These are phyloP conservation scores for Passalora sequoiae DNA, from an alignment of 2,329 filamentous ascomycete species.

Conservation along the genomic window DNA sequence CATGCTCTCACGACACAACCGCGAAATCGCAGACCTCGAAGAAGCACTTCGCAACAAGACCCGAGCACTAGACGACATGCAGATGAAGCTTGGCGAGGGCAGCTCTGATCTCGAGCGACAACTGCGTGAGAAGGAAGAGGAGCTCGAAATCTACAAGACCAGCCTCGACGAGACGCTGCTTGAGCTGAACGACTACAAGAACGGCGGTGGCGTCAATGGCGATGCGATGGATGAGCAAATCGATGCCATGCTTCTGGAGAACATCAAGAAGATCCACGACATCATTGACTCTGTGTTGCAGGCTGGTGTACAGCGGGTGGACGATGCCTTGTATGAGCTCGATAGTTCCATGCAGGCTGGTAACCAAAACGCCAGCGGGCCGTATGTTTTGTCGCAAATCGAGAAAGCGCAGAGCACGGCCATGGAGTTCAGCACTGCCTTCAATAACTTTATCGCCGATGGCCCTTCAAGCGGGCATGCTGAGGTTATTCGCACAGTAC, in stretches of 20 bases:
- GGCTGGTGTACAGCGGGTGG: slow-evolving; percentile 84
- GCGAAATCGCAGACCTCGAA: slow-evolving; percentile 94
- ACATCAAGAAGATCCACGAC: slow-evolving; percentile 89
- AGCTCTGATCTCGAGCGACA: slow-evolving; percentile 79
- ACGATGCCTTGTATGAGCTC: slow-evolving; percentile 93
- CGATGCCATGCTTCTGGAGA: slow-evolving; percentile 79
- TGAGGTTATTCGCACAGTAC: slow-evolving; percentile 89
- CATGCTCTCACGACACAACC: slow-evolving; percentile 92
- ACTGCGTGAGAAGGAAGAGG: slow-evolving; percentile 90
- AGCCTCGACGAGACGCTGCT: slow-evolving; percentile 95
- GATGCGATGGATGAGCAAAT: slow-evolving; percentile 82
- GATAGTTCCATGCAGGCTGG: slow-evolving; percentile 98
- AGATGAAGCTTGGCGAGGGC: slow-evolving; percentile 70
- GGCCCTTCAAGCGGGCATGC: slow-evolving; percentile 84
- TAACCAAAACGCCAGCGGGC: slow-evolving; percentile 93
- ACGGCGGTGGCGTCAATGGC: slow-evolving; percentile 59
- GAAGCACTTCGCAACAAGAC: slow-evolving; percentile 85
- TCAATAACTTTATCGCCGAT: slow-evolving; percentile 98
- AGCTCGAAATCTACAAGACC: slow-evolving; percentile 95
- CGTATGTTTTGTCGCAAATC: slow-evolving; percentile 92
- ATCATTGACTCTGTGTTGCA: slow-evolving; percentile 96
- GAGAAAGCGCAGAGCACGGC: slow-evolving; percentile 92
- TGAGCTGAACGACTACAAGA: slow-evolving; percentile 81
- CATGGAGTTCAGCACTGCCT: slow-evolving; percentile 95
- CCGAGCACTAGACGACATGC: slow-evolving; percentile 75